Conservation (phyloP, 1,284 basidiomycete species). For the Trichosporon coremiiforme region DNA sequence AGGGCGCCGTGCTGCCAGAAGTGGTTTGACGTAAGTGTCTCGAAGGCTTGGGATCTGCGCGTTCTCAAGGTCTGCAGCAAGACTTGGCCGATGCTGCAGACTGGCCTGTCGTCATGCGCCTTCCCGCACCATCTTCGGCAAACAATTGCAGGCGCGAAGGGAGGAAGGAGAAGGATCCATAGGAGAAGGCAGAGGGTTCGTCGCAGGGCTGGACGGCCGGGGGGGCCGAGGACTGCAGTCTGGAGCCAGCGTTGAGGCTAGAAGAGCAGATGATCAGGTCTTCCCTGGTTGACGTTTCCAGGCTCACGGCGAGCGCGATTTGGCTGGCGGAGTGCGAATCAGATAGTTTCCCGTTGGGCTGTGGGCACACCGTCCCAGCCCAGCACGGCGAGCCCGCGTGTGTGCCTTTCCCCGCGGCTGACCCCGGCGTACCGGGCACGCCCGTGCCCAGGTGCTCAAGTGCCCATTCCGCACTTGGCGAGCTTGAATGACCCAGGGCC, state of each 20-base stretch:
- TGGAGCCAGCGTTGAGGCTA: background rate
- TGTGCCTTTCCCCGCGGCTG: background rate
- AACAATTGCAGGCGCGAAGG: slow-evolving; percentile 1
- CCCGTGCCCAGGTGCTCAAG: background rate
- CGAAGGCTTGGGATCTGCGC: background rate
- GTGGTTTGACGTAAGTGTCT: slow-evolving; percentile 74
- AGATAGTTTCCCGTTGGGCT: slow-evolving; percentile 6
- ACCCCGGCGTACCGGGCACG: background rate
- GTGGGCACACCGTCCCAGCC: too few species aligned
- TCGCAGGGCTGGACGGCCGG: background rate
- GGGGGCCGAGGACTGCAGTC: background rate
- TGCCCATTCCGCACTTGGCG: background rate
- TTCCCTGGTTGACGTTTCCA: background rate
- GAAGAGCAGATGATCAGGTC: background rate
- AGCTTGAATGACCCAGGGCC: background rate
- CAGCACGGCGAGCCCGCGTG: background rate
- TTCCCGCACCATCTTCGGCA: background rate
- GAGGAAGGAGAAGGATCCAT: background rate
- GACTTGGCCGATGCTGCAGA: background rate
- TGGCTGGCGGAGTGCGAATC: slow-evolving; percentile 1
- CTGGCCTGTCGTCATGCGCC: background rate
- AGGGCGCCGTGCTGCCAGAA: slow-evolving; percentile 92
- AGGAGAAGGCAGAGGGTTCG: background rate
- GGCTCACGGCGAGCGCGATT: slow-evolving; percentile 14
- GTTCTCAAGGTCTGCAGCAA: background rate